phyloP scores from a whole-genome alignment of 1,139 yeast species.

The Geotrichum europaeum region DNA sequence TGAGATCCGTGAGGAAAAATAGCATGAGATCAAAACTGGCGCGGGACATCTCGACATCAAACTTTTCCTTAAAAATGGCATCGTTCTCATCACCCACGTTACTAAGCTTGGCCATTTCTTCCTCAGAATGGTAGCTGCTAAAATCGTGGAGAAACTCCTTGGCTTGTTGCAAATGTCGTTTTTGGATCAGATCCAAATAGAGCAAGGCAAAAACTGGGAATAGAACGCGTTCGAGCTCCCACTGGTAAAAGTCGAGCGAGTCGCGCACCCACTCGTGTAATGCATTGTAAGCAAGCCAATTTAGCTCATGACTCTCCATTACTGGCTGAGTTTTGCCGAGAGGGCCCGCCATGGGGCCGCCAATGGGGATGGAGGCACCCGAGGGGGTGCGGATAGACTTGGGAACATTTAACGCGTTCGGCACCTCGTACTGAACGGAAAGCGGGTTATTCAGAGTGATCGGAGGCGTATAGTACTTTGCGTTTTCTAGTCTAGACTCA shows the following conservation, averaged over 20 bases:
- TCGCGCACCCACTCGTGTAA: constrained; percentile 85
- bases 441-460: constrained; percentile 18
- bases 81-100: constrained; percentile 80
- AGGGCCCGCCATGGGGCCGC: constrained; percentile 20
- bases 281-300: constrained; percentile 61
- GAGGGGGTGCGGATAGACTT: background rate
- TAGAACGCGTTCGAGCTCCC: constrained; percentile 74
- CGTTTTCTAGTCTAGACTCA: constrained; percentile 81
- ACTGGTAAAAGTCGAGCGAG: constrained; percentile 84
- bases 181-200: constrained; percentile 68
- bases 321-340: background rate
- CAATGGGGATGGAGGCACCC: constrained; percentile 17
- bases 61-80: constrained; percentile 67
- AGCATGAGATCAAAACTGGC: constrained; percentile 79
- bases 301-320: background rate
- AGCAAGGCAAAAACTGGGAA: constrained; percentile 90
- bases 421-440: background rate
- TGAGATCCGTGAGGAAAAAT: constrained; percentile 85
- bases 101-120: constrained; percentile 64
- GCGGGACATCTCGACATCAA: constrained; percentile 68
- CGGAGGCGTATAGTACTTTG: constrained; percentile 60
- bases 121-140: constrained; percentile 65
- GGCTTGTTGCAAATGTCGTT: constrained; percentile 56
- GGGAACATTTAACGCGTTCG: constrained; percentile 6
- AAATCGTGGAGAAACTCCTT: constrained; percentile 70